Conservation (phyloP, 148 eudicot genomes). For the Suaeda aralocaspica region DNA sequence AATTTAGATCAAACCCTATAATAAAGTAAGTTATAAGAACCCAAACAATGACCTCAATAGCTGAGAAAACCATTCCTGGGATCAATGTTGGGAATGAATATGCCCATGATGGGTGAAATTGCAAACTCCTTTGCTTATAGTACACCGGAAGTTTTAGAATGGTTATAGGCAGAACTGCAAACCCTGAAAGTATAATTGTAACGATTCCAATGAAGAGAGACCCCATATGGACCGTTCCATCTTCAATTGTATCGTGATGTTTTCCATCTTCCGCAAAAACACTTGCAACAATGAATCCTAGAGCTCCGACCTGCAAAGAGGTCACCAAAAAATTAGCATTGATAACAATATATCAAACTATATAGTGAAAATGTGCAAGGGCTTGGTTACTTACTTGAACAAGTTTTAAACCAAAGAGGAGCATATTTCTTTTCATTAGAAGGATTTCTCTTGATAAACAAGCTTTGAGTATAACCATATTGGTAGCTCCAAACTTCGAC, state of each 20-base stretch:
- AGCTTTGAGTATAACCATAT: constrained; percentile 46
- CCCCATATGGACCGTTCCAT: constrained; percentile 30
- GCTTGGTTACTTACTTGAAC: constrained; percentile 18
- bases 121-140: constrained; percentile 36
- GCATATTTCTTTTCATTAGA: constrained; percentile 51
- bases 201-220: constrained; percentile 26
- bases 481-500: constrained; percentile 48
- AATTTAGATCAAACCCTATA: constrained; percentile 32
- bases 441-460: constrained; percentile 55
- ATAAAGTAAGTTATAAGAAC: constrained; percentile 31
- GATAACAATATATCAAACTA: neutral
- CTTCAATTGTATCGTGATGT: constrained; percentile 17
- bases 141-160: constrained; percentile 33
- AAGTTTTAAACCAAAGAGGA: constrained; percentile 48
- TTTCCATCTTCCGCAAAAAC: constrained; percentile 39
- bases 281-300: constrained; percentile 46
- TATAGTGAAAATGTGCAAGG: neutral
- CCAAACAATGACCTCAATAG: constrained; percentile 24
- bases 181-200: constrained; percentile 25
- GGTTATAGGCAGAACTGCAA: constrained; percentile 30
- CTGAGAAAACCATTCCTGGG: constrained; percentile 28
- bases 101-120: constrained; percentile 36
- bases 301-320: constrained; percentile 42
- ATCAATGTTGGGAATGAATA: constrained; percentile 34
- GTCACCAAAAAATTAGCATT: too few species aligned